These are phyloP conservation scores for Citrullus colocynthis DNA, from an alignment of 306 rosid genomes.

Conservation along the genomic window DNA sequence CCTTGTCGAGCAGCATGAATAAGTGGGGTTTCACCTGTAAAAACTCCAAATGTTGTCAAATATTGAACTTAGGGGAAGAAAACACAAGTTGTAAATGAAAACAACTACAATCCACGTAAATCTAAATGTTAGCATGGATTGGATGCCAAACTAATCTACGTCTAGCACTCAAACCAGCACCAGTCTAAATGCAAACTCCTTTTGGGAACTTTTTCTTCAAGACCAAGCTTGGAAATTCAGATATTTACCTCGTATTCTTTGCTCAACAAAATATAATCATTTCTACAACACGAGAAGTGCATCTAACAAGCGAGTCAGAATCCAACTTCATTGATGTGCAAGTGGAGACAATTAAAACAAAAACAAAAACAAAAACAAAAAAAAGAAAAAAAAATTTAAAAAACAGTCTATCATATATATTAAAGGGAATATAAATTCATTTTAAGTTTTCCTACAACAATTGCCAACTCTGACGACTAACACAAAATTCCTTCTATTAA, in stretches of 20 bases:
- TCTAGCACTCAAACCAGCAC: neutral
- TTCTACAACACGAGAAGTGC: neutral
- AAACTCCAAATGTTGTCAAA: neutral
- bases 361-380: too few relatives aligned
- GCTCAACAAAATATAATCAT: neutral
- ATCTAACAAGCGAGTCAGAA: neutral
- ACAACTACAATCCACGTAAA: neutral
- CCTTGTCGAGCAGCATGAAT: constrained; percentile 90
- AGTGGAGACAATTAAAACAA: neutral
- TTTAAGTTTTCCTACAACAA: neutral
- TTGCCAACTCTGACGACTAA: neutral
- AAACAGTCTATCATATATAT: neutral
- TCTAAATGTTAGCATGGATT: neutral
- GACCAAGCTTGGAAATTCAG: neutral
- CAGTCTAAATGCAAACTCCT: neutral
- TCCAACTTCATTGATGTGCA: neutral
- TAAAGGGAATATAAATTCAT: neutral
- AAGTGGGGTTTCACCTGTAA: constrained; percentile 71
- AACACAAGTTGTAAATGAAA: neutral
- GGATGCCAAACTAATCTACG: neutral
- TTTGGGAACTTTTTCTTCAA: neutral
- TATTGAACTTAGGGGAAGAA: neutral
- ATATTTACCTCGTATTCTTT: neutral
- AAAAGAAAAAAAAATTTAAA: too few relatives aligned
- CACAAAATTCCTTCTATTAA: neutral